A percentile compares a stretch with the other conserved stretches of the same genome.
These are phyloP conservation scores for Phytophthora hybrid DNA, from an alignment of 352 stramenopile genomes.

Conservation along the genomic window DNA sequence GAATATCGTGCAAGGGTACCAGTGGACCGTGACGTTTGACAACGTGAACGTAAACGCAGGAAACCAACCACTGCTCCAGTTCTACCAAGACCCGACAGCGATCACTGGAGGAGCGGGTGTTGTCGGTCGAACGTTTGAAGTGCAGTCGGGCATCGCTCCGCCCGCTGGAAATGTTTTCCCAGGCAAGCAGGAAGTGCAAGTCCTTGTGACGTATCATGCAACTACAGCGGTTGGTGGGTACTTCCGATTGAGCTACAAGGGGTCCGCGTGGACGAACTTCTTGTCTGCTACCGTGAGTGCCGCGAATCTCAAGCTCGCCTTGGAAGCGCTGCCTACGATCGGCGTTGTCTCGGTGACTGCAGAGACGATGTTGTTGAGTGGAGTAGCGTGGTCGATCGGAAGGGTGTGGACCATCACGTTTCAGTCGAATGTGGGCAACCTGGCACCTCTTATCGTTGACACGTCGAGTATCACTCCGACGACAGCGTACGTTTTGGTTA, in stretches of 20 bases:
- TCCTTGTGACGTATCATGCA: conserved; percentile 66
- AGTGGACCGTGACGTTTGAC: conserved; percentile 84
- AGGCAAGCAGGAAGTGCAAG: conserved; percentile 76
- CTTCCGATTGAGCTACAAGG: conserved; percentile 82
- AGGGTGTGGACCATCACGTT: conserved; percentile 86
- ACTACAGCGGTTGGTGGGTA: conserved; percentile 55
- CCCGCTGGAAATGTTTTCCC: conserved; percentile 52
- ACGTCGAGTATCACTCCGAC: conserved; percentile 66
- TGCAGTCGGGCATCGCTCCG: conserved; percentile 49
- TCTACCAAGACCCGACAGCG: conserved; percentile 39
- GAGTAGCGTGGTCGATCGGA: conserved; percentile 44
- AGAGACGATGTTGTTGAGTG: conserved; percentile 14
- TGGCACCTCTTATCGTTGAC: conserved; percentile 63
- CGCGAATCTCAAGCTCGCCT: conserved; percentile 59
- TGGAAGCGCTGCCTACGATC: conserved; percentile 73
- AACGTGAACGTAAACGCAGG: conserved; percentile 45
- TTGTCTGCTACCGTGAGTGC: conserved; percentile 50
- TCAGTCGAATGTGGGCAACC: conserved; percentile 67
- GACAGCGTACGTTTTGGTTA: conserved; percentile 60
- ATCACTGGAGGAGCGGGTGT: conserved; percentile 40
- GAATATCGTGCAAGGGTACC: conserved; percentile 68
- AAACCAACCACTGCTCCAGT: conserved; percentile 73
- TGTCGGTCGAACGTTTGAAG: conserved; percentile 57
- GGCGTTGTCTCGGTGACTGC: conserved; percentile 62
- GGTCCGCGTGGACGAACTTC: conserved; percentile 76